Conservation (phyloP, 2,329 filamentous ascomycete genomes). For the Raffaelea deltoideospora region DNA sequence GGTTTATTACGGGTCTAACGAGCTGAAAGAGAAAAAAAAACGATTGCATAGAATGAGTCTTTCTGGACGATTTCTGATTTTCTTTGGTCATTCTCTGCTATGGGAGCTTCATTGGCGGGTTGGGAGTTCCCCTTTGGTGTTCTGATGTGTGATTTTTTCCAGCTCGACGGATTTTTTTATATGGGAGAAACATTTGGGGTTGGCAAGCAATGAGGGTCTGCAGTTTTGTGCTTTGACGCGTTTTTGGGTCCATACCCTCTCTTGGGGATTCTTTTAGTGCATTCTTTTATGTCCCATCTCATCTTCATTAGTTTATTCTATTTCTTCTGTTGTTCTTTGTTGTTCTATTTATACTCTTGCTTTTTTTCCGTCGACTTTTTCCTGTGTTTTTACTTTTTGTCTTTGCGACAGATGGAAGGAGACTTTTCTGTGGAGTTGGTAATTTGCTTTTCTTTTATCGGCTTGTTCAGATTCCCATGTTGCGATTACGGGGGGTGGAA, state of each 20-base stretch:
- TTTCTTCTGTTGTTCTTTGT: neutral
- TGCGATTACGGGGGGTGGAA: too few relatives aligned
- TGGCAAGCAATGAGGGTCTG: conserved; percentile 6
- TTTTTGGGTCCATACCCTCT: neutral
- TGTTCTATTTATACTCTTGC: neutral
- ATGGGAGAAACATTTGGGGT: conserved; percentile 4
- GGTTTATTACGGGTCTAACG: conserved; percentile 35
- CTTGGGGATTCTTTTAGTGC: neutral
- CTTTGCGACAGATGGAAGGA: conserved; percentile 1
- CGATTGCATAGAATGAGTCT: conserved; percentile 34
- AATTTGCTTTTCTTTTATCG: conserved; percentile 3
- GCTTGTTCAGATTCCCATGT: conserved; percentile 9
- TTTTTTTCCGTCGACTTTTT: neutral
- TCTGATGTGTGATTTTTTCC: conserved; percentile 3
- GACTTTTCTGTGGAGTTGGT: conserved; percentile 9
- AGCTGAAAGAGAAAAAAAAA: conserved; percentile 32
- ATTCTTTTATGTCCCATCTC: neutral
- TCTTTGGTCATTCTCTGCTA: conserved; percentile 1
- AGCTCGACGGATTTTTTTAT: conserved; percentile 3
- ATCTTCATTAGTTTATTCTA: neutral
- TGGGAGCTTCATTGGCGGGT: conserved; percentile 1
- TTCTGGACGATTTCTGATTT: conserved; percentile 9
- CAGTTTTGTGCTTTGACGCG: conserved; percentile 1
- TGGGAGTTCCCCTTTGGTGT: conserved; percentile 3
- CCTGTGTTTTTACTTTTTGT: conserved; percentile 2